A percentile compares a stretch with the other conserved stretches of the same genome.
Evolutionary conservation across 768 basidiomycete species (phyloP).

Genomic region (Leccinum pellstonianum): DNA sequence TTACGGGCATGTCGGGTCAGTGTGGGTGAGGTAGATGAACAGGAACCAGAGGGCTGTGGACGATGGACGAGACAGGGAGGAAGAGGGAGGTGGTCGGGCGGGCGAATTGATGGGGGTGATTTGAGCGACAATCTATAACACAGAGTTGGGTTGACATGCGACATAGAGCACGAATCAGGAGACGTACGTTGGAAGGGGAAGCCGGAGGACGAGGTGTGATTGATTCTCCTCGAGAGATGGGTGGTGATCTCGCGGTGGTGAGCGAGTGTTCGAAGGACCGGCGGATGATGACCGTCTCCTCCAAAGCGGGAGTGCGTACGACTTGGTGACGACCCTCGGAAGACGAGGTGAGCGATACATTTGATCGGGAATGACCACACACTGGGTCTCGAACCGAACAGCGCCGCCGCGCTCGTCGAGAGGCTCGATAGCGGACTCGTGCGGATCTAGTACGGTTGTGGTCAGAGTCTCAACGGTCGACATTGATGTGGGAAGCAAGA

Average conservation of each 20-base stretch:
- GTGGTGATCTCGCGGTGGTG: constrained; percentile 20
- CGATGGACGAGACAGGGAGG: constrained; percentile 58
- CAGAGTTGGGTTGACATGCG: not conserved
- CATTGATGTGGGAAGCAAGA: constrained; percentile 10
- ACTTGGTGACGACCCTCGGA: constrained; percentile 57
- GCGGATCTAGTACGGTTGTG: not conserved
- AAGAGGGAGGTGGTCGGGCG: constrained; percentile 36
- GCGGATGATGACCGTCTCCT: constrained; percentile 36
- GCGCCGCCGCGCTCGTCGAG: constrained; percentile 26
- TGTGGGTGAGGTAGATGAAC: not conserved
- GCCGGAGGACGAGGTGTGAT: constrained; percentile 48
- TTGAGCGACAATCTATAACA: constrained; percentile 43
- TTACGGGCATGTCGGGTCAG: constrained; percentile 14
- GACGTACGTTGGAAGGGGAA: constrained; percentile 61
- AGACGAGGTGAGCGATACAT: constrained; percentile 37
- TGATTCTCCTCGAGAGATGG: constrained; percentile 37
- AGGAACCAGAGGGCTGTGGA: constrained; percentile 23
- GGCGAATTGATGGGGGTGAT: constrained; percentile 41
- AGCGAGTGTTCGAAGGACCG: constrained; percentile 17
- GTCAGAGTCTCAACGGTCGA: constrained; percentile 5
- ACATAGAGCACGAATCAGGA: not conserved
- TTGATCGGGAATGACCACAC: constrained; percentile 70
- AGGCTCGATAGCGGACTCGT: constrained; percentile 5
- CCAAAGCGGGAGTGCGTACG: constrained; percentile 70
- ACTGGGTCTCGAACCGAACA: constrained; percentile 73